Evolutionary conservation across 176 grass and related monocot genomes (phyloP).

Genomic region (Carex parvula): DNA sequence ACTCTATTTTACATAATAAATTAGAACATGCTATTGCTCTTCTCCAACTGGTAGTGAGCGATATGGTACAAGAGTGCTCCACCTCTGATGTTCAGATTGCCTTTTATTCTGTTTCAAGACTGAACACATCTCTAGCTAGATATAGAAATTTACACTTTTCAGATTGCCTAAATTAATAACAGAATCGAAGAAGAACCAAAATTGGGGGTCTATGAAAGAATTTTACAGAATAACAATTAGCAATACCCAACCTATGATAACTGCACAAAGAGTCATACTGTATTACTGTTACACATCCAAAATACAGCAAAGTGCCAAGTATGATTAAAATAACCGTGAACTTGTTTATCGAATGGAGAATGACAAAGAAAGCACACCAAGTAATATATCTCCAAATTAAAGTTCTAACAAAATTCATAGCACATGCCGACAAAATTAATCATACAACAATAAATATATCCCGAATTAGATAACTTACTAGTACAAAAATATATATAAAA

Average conservation of each 20-base stretch:
- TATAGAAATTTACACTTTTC: neutral
- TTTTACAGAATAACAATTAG: no score
- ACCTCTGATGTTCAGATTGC: neutral
- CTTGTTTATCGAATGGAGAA: neutral
- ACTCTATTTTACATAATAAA: neutral
- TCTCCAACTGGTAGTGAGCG: neutral
- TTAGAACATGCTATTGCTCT: neutral
- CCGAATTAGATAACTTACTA: conserved; percentile 19
- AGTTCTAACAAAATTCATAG: conserved; percentile 17
- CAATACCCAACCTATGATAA: no score
- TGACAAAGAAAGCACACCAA: neutral
- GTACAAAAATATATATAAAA: neutral
- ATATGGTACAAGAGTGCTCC: neutral
- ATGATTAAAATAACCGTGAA: neutral
- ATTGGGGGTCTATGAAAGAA: no score
- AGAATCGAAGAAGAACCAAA: no score
- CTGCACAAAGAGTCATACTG: no score
- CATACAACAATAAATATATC: conserved; percentile 31
- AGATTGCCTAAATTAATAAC: neutral
- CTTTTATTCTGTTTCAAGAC: neutral
- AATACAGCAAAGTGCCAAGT: neutral
- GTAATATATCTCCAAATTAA: neutral
- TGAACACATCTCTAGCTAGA: neutral
- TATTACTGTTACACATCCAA: neutral
- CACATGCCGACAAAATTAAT: neutral